phyloP scores from a whole-genome alignment of 345 rosid species.

The Xanthoceras sorbifolium region DNA sequence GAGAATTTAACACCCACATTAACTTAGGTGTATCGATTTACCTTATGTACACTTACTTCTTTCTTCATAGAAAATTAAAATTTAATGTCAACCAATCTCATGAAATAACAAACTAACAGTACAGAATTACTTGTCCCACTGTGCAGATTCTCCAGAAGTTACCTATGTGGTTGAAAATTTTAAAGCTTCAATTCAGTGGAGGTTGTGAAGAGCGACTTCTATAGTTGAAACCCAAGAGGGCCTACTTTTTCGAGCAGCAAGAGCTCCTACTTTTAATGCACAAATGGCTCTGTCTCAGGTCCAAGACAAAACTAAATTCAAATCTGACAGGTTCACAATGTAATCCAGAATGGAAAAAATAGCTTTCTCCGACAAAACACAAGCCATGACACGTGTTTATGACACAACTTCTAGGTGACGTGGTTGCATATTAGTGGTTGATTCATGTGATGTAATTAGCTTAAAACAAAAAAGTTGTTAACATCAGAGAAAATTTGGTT shows the following conservation, averaged over 20 bases:
- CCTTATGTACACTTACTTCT: neutral
- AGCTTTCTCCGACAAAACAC: neutral
- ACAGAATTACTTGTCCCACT: neutral
- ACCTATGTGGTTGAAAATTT: neutral
- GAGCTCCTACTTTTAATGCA: neutral
- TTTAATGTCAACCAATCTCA: neutral
- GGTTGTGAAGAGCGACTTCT: neutral
- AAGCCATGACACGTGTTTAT: neutral
- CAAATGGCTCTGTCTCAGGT: conserved; percentile 1
- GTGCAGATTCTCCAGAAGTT: neutral
- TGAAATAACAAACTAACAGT: neutral
- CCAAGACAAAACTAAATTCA: neutral
- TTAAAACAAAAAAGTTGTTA: neutral
- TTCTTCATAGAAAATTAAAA: neutral
- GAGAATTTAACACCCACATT: neutral
- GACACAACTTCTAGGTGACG: neutral
- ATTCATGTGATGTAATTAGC: neutral
- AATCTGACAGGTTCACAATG: neutral
- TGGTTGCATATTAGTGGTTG: neutral
- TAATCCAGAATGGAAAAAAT: neutral
- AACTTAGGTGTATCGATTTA: neutral
- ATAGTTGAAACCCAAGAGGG: neutral
- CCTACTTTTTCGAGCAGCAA: neutral
- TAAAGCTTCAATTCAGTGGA: neutral
- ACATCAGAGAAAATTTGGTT: neutral